Evolutionary conservation across 129 eudicot genomes (phyloP).

Genomic region (Pittosporum tobira): DNA sequence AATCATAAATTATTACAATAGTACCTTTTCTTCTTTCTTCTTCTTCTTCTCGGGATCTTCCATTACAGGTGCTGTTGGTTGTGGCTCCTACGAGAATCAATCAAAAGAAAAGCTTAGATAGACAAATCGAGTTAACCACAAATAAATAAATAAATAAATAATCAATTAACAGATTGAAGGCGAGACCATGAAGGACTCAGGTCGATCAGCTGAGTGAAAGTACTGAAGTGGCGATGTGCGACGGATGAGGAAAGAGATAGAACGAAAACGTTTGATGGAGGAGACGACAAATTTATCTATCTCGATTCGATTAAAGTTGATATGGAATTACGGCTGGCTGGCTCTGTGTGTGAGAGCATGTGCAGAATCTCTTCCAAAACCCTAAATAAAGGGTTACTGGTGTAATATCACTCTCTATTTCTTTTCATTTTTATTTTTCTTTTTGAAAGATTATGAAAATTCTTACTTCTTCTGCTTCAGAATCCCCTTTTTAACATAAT

Average conservation of each 20-base stretch:
- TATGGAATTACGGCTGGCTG: no score
- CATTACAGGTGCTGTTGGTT: background rate
- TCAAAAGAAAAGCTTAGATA: background rate
- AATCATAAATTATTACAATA: no score
- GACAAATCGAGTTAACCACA: background rate
- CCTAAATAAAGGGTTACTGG: no score
- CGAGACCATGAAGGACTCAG: no score
- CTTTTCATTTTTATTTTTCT: no score
- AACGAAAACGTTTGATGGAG: background rate
- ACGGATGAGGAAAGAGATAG: background rate
- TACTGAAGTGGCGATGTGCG: background rate
- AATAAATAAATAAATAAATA: background rate
- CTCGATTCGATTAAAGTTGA: background rate
- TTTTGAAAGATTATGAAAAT: no score
- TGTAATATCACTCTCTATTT: no score
- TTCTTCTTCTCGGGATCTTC: constrained; percentile 63
- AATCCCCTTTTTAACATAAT: no score
- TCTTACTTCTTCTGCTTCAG: no score
- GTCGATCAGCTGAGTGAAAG: background rate
- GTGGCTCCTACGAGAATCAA: background rate
- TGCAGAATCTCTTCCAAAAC: no score
- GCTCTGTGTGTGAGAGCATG: no score
- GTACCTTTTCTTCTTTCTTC: constrained; percentile 69
- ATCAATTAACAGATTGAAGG: background rate
- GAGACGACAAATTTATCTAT: background rate